Percentiles rank a stretch among this genome's conserved stretches.
Conservation (phyloP, 2,329 filamentous ascomycete species). For the Paecilomyces fulvus region DNA sequence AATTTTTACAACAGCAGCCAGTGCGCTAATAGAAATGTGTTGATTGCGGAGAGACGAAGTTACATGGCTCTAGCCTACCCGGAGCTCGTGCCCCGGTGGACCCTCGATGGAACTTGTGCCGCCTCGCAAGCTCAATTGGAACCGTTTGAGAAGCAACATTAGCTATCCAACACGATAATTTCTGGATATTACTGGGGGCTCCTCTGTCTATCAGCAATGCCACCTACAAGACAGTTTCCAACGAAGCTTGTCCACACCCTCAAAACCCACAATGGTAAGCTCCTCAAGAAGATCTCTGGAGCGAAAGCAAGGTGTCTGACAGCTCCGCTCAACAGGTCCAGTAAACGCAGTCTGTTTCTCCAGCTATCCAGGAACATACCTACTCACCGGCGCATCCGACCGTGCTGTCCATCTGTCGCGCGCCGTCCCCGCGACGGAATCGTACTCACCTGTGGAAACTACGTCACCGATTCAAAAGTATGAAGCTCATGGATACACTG, state of each 20-base stretch:
- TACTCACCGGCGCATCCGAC: constrained; percentile 81
- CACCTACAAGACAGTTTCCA: constrained; percentile 26
- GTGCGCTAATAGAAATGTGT: neutral
- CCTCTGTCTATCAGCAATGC: constrained; percentile 15
- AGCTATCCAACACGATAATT: neutral
- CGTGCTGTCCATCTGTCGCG: constrained; percentile 82
- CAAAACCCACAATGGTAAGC: constrained; percentile 36
- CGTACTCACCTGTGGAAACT: constrained; percentile 22
- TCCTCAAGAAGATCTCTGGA: neutral
- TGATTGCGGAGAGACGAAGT: neutral
- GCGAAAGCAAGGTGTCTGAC: neutral
- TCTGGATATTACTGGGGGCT: neutral
- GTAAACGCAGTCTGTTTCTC: constrained; percentile 68
- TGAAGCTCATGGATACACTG: constrained; percentile 81
- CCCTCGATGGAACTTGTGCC: neutral
- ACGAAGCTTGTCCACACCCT: constrained; percentile 33
- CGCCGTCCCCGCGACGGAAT: constrained; percentile 32
- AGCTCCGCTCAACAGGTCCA: constrained; percentile 43
- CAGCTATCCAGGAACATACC: constrained; percentile 62
- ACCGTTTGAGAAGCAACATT: neutral
- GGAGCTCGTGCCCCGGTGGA: neutral
- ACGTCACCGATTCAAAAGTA: constrained; percentile 72
- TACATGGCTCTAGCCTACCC: constrained; percentile 2
- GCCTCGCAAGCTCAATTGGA: neutral
- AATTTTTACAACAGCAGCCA: too few species aligned